phyloP scores from a whole-genome alignment of 345 rosid genomes.

The Reutealis trisperma region DNA sequence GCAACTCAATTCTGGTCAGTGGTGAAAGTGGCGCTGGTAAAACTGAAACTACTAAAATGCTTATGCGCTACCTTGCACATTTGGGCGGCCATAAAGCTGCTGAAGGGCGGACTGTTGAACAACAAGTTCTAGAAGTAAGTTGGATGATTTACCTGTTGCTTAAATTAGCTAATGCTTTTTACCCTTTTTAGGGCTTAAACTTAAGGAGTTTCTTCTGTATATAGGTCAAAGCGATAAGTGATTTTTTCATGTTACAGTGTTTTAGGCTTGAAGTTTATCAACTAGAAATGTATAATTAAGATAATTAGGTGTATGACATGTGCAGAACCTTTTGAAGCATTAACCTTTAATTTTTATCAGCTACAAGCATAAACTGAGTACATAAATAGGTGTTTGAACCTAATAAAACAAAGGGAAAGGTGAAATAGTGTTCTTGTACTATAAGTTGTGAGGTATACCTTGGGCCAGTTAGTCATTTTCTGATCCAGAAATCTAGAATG shows the following conservation, averaged over 20 bases:
- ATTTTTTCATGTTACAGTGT: background rate
- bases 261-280: background rate
- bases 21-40: constrained; percentile 96
- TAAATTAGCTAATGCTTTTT: background rate
- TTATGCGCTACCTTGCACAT: constrained; percentile 86
- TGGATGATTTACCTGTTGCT: constrained; percentile 30
- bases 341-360: background rate
- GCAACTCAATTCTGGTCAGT: constrained; percentile 88
- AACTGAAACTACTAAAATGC: constrained; percentile 94
- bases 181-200: background rate
- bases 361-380: background rate
- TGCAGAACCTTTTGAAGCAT: background rate
- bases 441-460: background rate
- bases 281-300: background rate
- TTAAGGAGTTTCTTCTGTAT: background rate
- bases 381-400: background rate
- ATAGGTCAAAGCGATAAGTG: background rate
- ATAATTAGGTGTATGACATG: background rate
- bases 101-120: constrained; percentile 94
- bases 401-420: background rate
- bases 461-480: too few species aligned
- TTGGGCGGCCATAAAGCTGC: constrained; percentile 83
- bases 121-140: constrained; percentile 91
- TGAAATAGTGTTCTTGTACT: background rate
- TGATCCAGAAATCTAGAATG: background rate